phyloP scores from a whole-genome alignment of 495 filamentous ascomycete species.

The Xylaria intraflava region DNA sequence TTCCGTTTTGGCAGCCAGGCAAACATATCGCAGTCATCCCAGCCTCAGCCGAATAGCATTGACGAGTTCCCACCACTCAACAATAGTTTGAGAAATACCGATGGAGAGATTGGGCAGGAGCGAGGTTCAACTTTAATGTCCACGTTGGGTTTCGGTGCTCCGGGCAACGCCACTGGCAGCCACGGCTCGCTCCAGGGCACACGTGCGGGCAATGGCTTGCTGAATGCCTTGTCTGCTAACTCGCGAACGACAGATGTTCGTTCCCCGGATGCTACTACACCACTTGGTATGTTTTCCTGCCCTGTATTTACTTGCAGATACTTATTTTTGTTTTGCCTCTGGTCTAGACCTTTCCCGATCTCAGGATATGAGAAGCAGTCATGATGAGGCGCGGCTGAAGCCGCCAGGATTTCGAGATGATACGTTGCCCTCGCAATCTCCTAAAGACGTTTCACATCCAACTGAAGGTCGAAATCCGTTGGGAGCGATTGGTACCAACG shows the following conservation, averaged over 20 bases:
- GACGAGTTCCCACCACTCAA: conserved; percentile 84
- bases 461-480: conserved; percentile 31
- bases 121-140: conserved; percentile 58
- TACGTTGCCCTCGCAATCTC: conserved; percentile 25
- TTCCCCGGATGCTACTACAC: conserved; percentile 28
- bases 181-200: conserved; percentile 22
- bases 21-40: conserved; percentile 49
- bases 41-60: conserved; percentile 61
- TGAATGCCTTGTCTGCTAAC: conserved; percentile 53
- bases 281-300: conserved; percentile 15
- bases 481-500: conserved; percentile 40
- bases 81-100: conserved; percentile 47
- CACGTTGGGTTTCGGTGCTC: conserved; percentile 54
- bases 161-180: conserved; percentile 23
- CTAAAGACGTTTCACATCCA: conserved; percentile 26
- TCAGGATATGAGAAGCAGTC: conserved; percentile 35
- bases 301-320: background rate
- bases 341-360: conserved; percentile 26
- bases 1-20: conserved; percentile 49
- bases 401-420: conserved; percentile 38
- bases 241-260: conserved; percentile 34
- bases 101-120: conserved; percentile 66
- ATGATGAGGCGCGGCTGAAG: conserved; percentile 39
- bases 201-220: conserved; percentile 47
- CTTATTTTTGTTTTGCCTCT: conserved; percentile 4